Percentiles rank a stretch among this genome's conserved stretches.
Conservation (phyloP, 2,329 filamentous ascomycete genomes). For the Cladophialophora psammophila region DNA sequence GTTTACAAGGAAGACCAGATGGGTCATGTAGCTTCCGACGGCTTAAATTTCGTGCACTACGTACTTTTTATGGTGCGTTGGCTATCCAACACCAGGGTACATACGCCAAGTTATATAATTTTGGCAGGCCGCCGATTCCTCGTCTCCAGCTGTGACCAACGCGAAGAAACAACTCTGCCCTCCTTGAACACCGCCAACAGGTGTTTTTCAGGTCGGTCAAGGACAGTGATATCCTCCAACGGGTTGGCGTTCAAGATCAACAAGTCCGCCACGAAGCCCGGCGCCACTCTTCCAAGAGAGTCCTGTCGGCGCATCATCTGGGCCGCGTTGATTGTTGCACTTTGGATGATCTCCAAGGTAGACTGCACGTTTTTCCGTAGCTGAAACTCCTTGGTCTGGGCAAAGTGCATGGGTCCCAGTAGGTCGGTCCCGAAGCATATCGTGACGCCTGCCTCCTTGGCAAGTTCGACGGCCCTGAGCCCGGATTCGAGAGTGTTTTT, state of each 20-base stretch:
- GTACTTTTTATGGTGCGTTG: not conserved
- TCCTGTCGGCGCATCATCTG: constrained; percentile 57
- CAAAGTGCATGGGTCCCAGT: constrained; percentile 57
- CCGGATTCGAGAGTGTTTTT: constrained; percentile 58
- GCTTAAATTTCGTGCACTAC: not conserved
- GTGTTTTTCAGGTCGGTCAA: constrained; percentile 57
- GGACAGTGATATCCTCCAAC: constrained; percentile 61
- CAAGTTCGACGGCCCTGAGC: constrained; percentile 57
- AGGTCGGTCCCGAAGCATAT: constrained; percentile 66
- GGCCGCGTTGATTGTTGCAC: constrained; percentile 62
- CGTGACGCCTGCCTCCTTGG: constrained; percentile 60
- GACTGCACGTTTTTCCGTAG: constrained; percentile 55
- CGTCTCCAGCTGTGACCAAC: constrained; percentile 30
- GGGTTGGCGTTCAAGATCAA: constrained; percentile 62
- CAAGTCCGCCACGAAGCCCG: constrained; percentile 62
- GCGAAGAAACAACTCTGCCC: constrained; percentile 52
- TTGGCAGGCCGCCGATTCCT: constrained; percentile 25
- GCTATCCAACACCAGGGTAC: not conserved
- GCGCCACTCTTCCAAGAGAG: constrained; percentile 59
- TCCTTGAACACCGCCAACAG: constrained; percentile 64
- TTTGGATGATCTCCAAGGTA: constrained; percentile 56
- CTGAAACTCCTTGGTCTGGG: constrained; percentile 60
- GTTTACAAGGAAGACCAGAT: not conserved
- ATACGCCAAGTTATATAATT: constrained; percentile 11
- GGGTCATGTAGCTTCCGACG: constrained; percentile 1